phyloP scores from a whole-genome alignment of 306 rosid species.

The Prunus dulcis region DNA sequence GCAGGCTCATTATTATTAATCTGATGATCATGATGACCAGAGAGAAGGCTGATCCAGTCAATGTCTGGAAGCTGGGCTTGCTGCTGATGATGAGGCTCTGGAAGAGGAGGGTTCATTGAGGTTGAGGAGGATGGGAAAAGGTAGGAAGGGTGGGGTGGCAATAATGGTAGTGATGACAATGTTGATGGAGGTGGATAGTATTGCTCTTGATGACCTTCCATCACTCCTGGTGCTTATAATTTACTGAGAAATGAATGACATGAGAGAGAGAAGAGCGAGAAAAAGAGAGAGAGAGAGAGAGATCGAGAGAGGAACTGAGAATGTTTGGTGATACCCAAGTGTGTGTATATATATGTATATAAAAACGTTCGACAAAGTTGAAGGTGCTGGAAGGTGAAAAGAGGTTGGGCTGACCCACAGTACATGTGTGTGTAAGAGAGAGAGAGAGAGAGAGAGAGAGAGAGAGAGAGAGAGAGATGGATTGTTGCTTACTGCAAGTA shows the following conservation, averaged over 20 bases:
- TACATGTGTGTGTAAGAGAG: conserved; percentile 14
- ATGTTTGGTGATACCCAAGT: conserved; percentile 19
- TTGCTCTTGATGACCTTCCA: conserved; percentile 46
- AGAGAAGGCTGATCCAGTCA: conserved; percentile 65
- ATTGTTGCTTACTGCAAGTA: background rate
- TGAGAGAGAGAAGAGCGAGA: background rate
- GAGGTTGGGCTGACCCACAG: conserved; percentile 51
- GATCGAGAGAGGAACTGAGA: conserved; percentile 27
- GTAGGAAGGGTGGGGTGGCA: conserved; percentile 30
- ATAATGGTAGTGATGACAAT: conserved; percentile 12
- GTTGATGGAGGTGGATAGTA: conserved; percentile 14
- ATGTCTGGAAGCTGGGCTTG: conserved; percentile 35
- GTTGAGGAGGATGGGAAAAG: conserved; percentile 30
- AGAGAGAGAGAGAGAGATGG: background rate
- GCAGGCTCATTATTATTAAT: background rate
- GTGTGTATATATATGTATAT: conserved; percentile 21
- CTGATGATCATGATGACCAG: conserved; percentile 29
- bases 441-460: conserved; percentile 42
- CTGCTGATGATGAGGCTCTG: conserved; percentile 16
- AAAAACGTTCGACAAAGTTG: background rate
- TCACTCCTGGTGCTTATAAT: background rate
- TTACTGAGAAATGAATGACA: too few relatives aligned
- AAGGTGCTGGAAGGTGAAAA: conserved; percentile 57
- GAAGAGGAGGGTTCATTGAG: background rate
- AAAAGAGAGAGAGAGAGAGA: background rate